Base-by-base conservation (phyloP, 2,329 filamentous ascomycete genomes). In the Beauveria medogensis region DNA sequence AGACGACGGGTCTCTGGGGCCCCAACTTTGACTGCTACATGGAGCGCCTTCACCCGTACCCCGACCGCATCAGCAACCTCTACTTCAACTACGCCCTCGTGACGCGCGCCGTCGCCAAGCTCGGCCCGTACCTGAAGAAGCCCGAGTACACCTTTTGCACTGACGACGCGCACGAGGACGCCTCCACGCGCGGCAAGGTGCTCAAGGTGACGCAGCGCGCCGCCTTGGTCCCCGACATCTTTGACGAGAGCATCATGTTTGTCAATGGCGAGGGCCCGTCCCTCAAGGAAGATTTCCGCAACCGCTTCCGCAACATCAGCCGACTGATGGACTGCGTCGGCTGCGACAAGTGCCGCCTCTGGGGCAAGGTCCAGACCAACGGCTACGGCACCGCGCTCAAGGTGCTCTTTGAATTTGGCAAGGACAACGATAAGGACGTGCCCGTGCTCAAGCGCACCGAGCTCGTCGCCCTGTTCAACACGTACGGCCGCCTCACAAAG, bases 31-130 rank as follows among this genome's bases (percentile, higher is more conserved):
- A 86, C 64, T 99, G 94, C 80, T 99, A 96, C 80, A 86, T 90
- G 70, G 78, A 86, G 40, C 86, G 94, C n/a, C 82, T 99, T 18
- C 90, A 96, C 73, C 80, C 82, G 24, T 85, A 90, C 71, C 91
- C 93, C 0, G 94, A 99, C 67, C 89, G 93, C 63, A 90, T 99
- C 70, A 94, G 92, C 67, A 99, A 99, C 74, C 82, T 99, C 55
- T 99, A 99, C 79, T 99, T 99, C 80, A 97, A 99, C 82, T 99
- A 96, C 71, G 94, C 94, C 0, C 82, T 99, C n/a, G 82, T 99
- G 46, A 89, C 93, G 28, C 89, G 94, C 55, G 94, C 94, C 14
- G 84, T 97, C 46, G 89, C 91, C 58, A 99, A 99, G 76, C 83
- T 97, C 9, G 90, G 89, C 14, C 89, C 90, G 26, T 88, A 92